Conservation (phyloP, 1,284 basidiomycete genomes). For the Malassezia brasiliensis region DNA sequence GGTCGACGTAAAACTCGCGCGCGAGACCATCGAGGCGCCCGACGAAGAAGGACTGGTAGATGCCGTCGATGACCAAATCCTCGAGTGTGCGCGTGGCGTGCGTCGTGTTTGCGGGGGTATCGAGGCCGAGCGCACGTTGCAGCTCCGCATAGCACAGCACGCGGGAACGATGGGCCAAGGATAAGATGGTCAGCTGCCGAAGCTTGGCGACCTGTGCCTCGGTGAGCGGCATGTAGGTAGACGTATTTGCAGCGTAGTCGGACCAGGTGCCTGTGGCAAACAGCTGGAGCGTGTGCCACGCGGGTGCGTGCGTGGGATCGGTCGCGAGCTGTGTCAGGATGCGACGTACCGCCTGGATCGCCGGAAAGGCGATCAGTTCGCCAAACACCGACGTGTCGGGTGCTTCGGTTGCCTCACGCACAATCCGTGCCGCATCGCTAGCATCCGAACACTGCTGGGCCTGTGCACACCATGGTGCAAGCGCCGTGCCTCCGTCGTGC, state of each 20-base stretch:
- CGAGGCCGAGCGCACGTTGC: neutral
- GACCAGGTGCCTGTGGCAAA: conserved; percentile 10
- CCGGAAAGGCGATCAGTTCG: neutral
- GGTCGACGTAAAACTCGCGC: neutral
- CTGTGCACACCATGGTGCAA: neutral
- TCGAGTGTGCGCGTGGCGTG: neutral
- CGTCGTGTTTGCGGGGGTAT: neutral
- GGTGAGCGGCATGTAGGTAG: neutral
- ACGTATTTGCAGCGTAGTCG: neutral
- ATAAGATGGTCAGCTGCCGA: conserved; percentile 13
- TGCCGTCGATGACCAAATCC: conserved; percentile 1
- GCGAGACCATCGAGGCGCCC: neutral
- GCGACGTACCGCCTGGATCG: conserved; percentile 5
- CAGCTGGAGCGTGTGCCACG: conserved; percentile 1
- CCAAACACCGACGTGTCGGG: neutral
- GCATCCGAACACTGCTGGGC: neutral
- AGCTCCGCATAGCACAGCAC: neutral
- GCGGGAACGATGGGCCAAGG: neutral
- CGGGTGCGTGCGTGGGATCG: neutral
- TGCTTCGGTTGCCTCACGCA: neutral
- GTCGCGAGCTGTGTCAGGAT: conserved; percentile 2
- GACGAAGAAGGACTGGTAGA: neutral
- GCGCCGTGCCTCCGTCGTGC: neutral
- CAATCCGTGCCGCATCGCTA: neutral
- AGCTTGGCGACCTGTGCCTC: conserved; percentile 5